These are phyloP conservation scores for Aureobasidium melanogenum DNA, from an alignment of 2,329 filamentous ascomycete species.

Conservation along the genomic window DNA sequence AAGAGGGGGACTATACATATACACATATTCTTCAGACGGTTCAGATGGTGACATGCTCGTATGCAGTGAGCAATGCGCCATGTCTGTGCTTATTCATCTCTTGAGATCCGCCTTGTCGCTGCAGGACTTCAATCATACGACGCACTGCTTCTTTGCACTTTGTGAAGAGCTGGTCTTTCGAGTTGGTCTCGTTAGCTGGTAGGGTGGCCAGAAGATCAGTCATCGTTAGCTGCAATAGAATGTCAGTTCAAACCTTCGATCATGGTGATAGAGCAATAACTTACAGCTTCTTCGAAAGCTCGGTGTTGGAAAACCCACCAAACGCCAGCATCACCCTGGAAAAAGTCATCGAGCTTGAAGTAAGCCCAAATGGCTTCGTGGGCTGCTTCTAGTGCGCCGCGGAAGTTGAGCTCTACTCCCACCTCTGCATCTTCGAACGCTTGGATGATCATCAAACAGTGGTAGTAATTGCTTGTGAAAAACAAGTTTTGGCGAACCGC, in stretches of 20 bases:
- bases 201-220: constrained; percentile 15
- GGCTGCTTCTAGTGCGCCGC: constrained; percentile 64
- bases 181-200: constrained; percentile 2
- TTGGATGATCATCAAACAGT: constrained; percentile 73
- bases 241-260: constrained; percentile 2
- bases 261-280: constrained; percentile 27
- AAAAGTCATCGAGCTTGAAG: constrained; percentile 61
- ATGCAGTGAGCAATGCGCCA: constrained; percentile 37
- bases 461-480: constrained; percentile 72
- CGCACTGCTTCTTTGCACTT: constrained; percentile 35
- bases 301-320: constrained; percentile 83
- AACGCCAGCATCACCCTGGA: constrained; percentile 63
- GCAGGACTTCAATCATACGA: constrained; percentile 38
- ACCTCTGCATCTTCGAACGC: constrained; percentile 56
- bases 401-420: constrained; percentile 47
- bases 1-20: background rate
- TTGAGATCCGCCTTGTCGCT: constrained; percentile 33
- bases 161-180: constrained; percentile 26
- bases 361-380: constrained; percentile 67
- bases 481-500: constrained; percentile 67
- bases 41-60: constrained; percentile 21
- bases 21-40: no score
- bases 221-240: constrained; percentile 14
- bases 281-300: constrained; percentile 67
- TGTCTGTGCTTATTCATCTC: constrained; percentile 42